A percentile compares a stretch with the other conserved stretches of the same genome.
Conservation (phyloP, 2,329 filamentous ascomycete genomes). For the Coniochaeta prunicola region DNA sequence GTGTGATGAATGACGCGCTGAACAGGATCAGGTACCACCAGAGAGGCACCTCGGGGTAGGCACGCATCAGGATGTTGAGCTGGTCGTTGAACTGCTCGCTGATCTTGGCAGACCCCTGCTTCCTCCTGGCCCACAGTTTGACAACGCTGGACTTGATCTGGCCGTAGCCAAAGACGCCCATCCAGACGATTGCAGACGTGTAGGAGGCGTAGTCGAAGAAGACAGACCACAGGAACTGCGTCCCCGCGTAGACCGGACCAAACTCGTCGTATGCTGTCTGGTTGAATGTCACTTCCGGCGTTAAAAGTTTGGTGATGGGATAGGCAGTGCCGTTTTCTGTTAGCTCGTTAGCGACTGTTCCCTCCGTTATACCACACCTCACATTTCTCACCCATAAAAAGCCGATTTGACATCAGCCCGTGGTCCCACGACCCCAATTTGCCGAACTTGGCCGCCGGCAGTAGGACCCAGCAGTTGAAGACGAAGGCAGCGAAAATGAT, state of each 20-base stretch:
- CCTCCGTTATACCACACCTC: conserved; percentile 41
- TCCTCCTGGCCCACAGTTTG: conserved; percentile 32
- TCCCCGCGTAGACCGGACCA: conserved; percentile 49
- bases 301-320: conserved; percentile 37
- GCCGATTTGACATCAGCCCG: conserved; percentile 27
- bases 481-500: conserved; percentile 50
- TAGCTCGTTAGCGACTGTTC: conserved; percentile 51
- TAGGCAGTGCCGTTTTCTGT: conserved; percentile 40
- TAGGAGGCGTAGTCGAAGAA: conserved; percentile 57
- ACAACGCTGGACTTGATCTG: conserved; percentile 36
- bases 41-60: conserved; percentile 49
- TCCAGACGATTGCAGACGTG: conserved; percentile 51
- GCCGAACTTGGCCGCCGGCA: conserved; percentile 53
- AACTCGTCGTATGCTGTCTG: conserved; percentile 34
- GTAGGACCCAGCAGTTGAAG: conserved; percentile 47
- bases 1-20: conserved; percentile 29
- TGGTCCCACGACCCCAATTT: conserved; percentile 42
- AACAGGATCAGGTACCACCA: conserved; percentile 53
- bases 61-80: conserved; percentile 50
- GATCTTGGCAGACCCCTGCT: conserved; percentile 29
- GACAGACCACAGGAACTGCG: conserved; percentile 50
- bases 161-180: conserved; percentile 44
- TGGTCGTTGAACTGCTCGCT: conserved; percentile 51
- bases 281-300: conserved; percentile 36
- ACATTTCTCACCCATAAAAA: conserved; percentile 41